Base-by-base conservation (phyloP, 129 eudicot species). In the Heracleum sosnowskyi region DNA sequence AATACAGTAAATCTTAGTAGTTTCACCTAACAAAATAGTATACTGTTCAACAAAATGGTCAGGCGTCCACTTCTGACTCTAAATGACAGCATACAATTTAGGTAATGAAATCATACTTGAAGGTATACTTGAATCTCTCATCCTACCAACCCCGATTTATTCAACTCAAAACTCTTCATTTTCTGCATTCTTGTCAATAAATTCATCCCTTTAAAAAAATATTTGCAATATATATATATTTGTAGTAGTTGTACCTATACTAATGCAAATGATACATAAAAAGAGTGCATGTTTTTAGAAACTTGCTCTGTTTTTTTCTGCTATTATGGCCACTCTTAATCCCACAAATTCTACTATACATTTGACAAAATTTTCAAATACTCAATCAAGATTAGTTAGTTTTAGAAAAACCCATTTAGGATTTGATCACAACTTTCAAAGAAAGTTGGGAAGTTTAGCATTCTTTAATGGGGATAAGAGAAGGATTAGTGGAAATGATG, bases 321-420 rank as follows among this genome's bases (percentile, higher is more conserved):
- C 78, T 84, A 86, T 78, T 77, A 87, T 75, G 86, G 84, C 87
- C 12, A 77, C 79, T 41, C 26, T 83, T 78, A 60, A 80, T 60
- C 71, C 85, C n/a, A 73, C 84, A 15, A 79, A 80, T 72, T 76
- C 81, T 75, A 77, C 24, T 60, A 77, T 39, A 55, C 84, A 81
- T 76, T 86, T 69, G n/a, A 60, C 87, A 71, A 40, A 84, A 66
- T 74, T 78, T 11, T 41, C 69, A 7, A 62, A 77, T 60, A 75
- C 89, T 74, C 89, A 79, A 81, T 81, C 78, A 28, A 81, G 75
- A 36, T 84, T 80, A 46, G 45, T 73, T 53, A 79, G 62, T 83
- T 83, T 81, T 39, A 85, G 69, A n/a, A 83, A 71, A 29, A 13
- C 87, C 81, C 85, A 85, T 81, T 83, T 79, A 26, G 81, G 87